These are phyloP conservation scores for Mortierella sp. DNA, from an alignment of 371 early-diverging fungal species.

Conservation along the genomic window DNA sequence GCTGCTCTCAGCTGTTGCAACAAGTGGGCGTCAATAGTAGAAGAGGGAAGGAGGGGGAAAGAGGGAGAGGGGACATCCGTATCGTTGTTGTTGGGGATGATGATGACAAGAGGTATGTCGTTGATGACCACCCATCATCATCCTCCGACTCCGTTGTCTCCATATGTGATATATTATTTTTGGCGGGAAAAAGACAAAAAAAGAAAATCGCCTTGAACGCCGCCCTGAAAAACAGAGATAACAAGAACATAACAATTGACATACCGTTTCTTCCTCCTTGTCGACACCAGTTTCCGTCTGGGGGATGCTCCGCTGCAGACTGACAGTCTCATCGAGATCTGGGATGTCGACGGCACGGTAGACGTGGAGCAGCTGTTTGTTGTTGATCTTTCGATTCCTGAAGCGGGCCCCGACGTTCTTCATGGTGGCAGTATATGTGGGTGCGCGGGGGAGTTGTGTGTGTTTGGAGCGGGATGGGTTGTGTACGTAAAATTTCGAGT, in stretches of 20 bases:
- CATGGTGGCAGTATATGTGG: conserved; percentile 18
- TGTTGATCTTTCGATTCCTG: conserved; percentile 92
- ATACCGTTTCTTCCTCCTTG: conserved; percentile 81
- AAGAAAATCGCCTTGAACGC: not conserved
- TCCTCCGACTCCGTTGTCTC: not conserved
- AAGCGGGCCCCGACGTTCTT: conserved; percentile 77
- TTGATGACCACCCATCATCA: not conserved
- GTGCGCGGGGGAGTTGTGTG: not conserved
- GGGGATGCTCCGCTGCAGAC: conserved; percentile 79
- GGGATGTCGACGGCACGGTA: conserved; percentile 84
- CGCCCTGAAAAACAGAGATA: conserved; percentile 21
- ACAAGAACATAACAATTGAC: conserved; percentile 29
- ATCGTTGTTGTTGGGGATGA: not conserved
- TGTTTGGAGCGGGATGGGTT: not conserved
- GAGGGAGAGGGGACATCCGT: not conserved
- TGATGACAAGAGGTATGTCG: not conserved
- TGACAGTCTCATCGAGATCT: conserved; percentile 86
- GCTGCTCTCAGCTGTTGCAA: not conserved
- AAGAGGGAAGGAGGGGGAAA: not conserved
- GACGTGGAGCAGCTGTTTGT: conserved; percentile 86
- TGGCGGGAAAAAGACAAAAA: conserved; percentile 2
- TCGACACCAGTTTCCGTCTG: conserved; percentile 80
- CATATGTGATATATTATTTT: not conserved
- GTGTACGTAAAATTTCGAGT: conserved; percentile 4
- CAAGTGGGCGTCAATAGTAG: not conserved